Evolutionary conservation across 345 rosid genomes (phyloP).

Genomic region (Salix viminalis): DNA sequence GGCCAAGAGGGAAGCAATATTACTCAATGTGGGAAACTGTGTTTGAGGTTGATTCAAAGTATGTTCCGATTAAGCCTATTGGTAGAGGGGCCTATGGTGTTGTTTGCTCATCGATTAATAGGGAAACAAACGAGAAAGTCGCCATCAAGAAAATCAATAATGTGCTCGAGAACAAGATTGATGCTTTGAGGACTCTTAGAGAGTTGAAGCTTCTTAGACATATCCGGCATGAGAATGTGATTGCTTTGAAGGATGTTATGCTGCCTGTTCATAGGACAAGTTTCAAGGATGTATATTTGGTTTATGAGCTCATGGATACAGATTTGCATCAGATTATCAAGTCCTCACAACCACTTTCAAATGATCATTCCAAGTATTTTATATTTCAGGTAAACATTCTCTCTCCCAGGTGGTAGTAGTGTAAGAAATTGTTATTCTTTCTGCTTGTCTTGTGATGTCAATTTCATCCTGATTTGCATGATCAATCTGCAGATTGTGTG

Average conservation of each 20-base stretch:
- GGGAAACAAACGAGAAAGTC: slow-evolving; percentile 74
- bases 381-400: slow-evolving; percentile 53
- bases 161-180: slow-evolving; percentile 60
- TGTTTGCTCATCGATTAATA: slow-evolving; percentile 73
- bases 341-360: slow-evolving; percentile 62
- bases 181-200: slow-evolving; percentile 66
- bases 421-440: neutral
- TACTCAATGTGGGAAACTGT: slow-evolving; percentile 73
- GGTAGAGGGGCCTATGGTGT: slow-evolving; percentile 89
- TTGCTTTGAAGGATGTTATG: slow-evolving; percentile 78
- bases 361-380: slow-evolving; percentile 78
- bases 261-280: slow-evolving; percentile 57
- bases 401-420: neutral
- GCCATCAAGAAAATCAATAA: slow-evolving; percentile 78
- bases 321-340: slow-evolving; percentile 82
- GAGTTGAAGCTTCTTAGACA: slow-evolving; percentile 79
- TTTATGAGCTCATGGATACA: slow-evolving; percentile 81
- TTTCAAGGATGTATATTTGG: slow-evolving; percentile 79
- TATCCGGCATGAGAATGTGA: slow-evolving; percentile 73
- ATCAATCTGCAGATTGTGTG: neutral
- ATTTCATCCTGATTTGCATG: neutral
- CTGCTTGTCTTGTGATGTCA: neutral
- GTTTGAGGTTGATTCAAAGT: slow-evolving; percentile 77
- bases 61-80: slow-evolving; percentile 74
- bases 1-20: slow-evolving; percentile 57